Evolutionary conservation across 23 red algal genomes (phyloP).

Genomic region (Cyanidiococcus yangmingshanensis): DNA sequence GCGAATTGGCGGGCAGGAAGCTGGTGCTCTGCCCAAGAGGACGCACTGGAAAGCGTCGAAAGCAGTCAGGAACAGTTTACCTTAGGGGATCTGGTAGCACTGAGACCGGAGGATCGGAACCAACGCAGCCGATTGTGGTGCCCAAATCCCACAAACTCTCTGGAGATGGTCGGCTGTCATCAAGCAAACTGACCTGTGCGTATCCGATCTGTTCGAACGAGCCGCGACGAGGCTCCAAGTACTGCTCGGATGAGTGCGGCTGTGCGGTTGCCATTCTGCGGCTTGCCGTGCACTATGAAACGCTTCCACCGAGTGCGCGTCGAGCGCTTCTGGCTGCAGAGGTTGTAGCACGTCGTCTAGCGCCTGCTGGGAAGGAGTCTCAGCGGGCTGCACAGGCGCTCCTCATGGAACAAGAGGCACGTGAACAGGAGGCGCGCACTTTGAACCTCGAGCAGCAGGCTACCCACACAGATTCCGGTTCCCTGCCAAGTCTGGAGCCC

Average conservation of each 20-base stretch:
- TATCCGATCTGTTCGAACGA: not conserved
- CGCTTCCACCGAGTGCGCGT: not conserved
- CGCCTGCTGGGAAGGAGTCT: not conserved
- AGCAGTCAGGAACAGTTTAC: too few relatives aligned
- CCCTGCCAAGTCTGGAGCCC: not conserved
- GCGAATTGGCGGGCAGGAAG: too few relatives aligned
- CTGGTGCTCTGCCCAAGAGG: too few relatives aligned
- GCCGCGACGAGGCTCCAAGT: conserved; percentile 9
- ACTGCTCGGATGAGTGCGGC: conserved; percentile 15
- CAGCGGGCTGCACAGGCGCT: not conserved
- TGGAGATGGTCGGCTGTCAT: too few relatives aligned
- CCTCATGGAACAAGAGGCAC: not conserved
- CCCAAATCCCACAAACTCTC: too few relatives aligned
- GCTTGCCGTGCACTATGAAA: not conserved
- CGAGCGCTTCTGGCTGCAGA: not conserved
- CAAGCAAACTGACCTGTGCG: not conserved
- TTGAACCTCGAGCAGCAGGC: not conserved
- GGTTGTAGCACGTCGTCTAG: not conserved
- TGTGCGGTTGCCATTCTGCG: conserved; percentile 3
- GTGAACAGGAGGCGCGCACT: not conserved
- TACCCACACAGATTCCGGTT: not conserved
- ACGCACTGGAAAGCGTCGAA: too few relatives aligned
- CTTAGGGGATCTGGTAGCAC: too few relatives aligned
- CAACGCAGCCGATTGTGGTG: too few relatives aligned
- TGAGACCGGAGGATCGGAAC: too few relatives aligned